Evolutionary conservation across 2,329 filamentous ascomycete genomes (phyloP), one percentile per base, ranked within the genome.

Genomic region (Ramichloridium luteum): DNA sequence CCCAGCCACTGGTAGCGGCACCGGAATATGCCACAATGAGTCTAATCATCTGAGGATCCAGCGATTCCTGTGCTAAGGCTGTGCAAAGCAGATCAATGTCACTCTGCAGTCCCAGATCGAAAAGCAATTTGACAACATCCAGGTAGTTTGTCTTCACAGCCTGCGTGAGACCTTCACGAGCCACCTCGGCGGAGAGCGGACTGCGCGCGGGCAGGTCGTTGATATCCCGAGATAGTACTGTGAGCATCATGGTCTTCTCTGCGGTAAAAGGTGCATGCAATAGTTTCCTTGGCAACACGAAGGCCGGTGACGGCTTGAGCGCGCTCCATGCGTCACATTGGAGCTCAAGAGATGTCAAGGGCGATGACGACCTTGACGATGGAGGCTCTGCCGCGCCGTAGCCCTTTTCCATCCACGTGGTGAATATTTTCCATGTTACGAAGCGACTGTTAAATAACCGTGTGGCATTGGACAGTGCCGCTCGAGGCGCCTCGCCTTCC

Each of bases 391-490:
- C 11, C 16, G 17, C 12, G 13, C 18, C 17, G 3, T 17, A 10
- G 10, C 32, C 33, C 23, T 27, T 30, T 16, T 37, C 18, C n/a
- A 50, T 35, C 47, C 47, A 53, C 6, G 25, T 27, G 14, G 36
- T 43, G 37, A 55, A 55, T 28, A 54, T 46, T 6, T 31, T 28
- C 45, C 47, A 56, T n/a, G 46, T 52, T 41, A 56, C 44, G 44
- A 54, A 57, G 11, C 43, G 45, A 31, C 49, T 50, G 31, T 46
- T 45, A 4, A 57, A 36, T 35, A 57, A 31, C 4, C 51, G 40
- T 11, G 42, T 45, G 6, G 44, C 49, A 17, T 32, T 38, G 11
- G 37, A 15, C 11, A 47, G 33, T 5, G 48, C 40, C 14, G 30
- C 29, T 13, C 32, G 27, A 15, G 17, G 32, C 12, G 36, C 16